phyloP scores from a whole-genome alignment of 2,329 filamentous ascomycete species.

The Microcyclospora pomicola region DNA sequence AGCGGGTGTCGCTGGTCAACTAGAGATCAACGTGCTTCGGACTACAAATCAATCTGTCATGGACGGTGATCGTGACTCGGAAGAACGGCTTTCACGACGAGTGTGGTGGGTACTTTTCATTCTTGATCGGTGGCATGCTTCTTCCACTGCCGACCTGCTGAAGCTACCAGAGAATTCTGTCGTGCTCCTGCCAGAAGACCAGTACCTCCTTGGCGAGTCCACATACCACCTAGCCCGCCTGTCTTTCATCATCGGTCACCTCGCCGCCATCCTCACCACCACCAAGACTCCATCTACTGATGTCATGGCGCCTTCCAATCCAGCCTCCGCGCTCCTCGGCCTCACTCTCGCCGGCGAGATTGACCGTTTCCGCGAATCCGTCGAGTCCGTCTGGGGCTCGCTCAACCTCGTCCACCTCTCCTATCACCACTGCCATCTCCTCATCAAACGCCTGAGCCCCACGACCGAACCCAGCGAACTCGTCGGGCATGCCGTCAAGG shows the following conservation, averaged over 20 bases:
- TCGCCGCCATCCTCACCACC: constrained; percentile 34
- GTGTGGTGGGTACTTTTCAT: constrained; percentile 61
- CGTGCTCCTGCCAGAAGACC: constrained; percentile 46
- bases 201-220: constrained; percentile 46
- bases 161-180: constrained; percentile 50
- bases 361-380: constrained; percentile 51
- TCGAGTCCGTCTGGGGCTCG: constrained; percentile 39
- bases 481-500: constrained; percentile 46
- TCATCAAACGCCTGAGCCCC: constrained; percentile 48
- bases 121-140: constrained; percentile 60
- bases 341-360: constrained; percentile 43
- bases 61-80: constrained; percentile 43
- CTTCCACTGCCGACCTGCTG: constrained; percentile 49
- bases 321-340: constrained; percentile 32
- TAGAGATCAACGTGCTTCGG: constrained; percentile 44
- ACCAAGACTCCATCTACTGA: constrained; percentile 31
- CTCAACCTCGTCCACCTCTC: constrained; percentile 50
- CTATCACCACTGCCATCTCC: constrained; percentile 56
- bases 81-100: constrained; percentile 47
- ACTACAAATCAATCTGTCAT: constrained; percentile 27
- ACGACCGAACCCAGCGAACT: constrained; percentile 43
- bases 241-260: constrained; percentile 44
- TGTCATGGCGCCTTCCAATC: constrained; percentile 29
- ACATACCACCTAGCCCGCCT: constrained; percentile 53
- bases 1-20: constrained; percentile 49